Percentiles rank a stretch among this genome's conserved stretches.
These are phyloP conservation scores for Stentor roeselii DNA, from an alignment of 73 alveolate species.

Conservation along the genomic window DNA sequence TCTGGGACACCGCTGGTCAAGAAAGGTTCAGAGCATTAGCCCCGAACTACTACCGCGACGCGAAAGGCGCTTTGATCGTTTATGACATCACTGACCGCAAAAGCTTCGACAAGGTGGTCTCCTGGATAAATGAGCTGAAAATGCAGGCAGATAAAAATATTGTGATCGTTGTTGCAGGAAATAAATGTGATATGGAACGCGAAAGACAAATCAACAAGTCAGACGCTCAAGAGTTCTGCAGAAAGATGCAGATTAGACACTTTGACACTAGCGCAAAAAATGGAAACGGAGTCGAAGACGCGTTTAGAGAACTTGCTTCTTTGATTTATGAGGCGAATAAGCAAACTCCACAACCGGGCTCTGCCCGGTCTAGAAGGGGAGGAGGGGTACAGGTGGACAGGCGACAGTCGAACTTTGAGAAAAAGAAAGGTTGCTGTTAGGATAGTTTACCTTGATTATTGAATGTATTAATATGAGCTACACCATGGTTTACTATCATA, in stretches of 20 bases:
- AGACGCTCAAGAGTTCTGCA: neutral
- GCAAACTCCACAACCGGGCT: too few relatives aligned
- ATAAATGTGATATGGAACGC: conserved; percentile 5
- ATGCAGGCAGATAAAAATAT: neutral
- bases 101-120: conserved; percentile 50
- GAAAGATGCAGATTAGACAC: neutral
- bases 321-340: neutral
- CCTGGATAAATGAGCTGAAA: conserved; percentile 48
- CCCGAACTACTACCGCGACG: conserved; percentile 52
- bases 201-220: neutral
- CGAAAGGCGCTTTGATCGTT: conserved; percentile 55
- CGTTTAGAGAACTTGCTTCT: neutral
- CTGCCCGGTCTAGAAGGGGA: too few relatives aligned
- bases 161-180: neutral
- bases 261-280: conserved; percentile 77
- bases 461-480: conserved; percentile 19
- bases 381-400: too few relatives aligned
- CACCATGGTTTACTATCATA: conserved; percentile 36
- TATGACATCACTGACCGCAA: conserved; percentile 54
- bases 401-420: too few relatives aligned
- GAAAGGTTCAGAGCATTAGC: conserved; percentile 68
- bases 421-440: too few relatives aligned
- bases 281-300: conserved; percentile 47
- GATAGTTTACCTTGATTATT: neutral
- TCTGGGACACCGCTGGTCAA: conserved; percentile 76